Evolutionary conservation across 2,329 filamentous ascomycete genomes (phyloP).

Genomic region (Cucurbitaria berberidis): DNA sequence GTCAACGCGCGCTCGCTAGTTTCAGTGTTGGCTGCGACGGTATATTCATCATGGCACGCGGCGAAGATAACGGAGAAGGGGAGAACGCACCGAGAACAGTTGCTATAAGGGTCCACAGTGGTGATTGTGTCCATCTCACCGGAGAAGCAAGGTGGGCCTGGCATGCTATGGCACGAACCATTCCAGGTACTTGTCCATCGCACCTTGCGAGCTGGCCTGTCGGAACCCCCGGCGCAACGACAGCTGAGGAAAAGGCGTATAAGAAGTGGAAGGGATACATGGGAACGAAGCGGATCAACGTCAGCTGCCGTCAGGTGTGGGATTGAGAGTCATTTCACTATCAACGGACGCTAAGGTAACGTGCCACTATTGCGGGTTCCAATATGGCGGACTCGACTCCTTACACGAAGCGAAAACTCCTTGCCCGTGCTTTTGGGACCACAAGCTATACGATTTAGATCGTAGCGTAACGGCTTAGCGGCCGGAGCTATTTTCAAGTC

Average conservation of each 20-base stretch:
- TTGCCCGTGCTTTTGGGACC: too few relatives aligned
- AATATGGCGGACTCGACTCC: too few relatives aligned
- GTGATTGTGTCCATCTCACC: constrained; percentile 90
- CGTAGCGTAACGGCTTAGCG: too few relatives aligned
- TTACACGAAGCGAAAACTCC: too few relatives aligned
- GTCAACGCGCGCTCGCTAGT: constrained; percentile 80
- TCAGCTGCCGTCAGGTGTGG: constrained; percentile 51
- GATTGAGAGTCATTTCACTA: constrained; percentile 27
- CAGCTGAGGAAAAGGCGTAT: constrained; percentile 41
- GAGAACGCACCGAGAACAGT: constrained; percentile 39
- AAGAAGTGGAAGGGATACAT: constrained; percentile 50
- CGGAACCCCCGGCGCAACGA: constrained; percentile 41
- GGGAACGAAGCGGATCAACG: constrained; percentile 49
- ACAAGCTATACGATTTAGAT: too few relatives aligned
- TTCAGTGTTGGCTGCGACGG: constrained; percentile 90
- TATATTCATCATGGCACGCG: constrained; percentile 75
- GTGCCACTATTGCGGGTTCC: background rate
- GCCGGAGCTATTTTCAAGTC: too few relatives aligned
- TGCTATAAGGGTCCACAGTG: constrained; percentile 68
- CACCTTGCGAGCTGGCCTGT: constrained; percentile 78
- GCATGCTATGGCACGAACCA: constrained; percentile 91
- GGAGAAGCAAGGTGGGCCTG: constrained; percentile 84
- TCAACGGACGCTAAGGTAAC: background rate
- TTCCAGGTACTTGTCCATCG: constrained; percentile 78
- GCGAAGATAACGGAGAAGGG: constrained; percentile 46